Evolutionary conservation across 371 early-diverging fungal genomes (phyloP), one percentile per base, ranked within the genome.

Genomic region (Blastocladiella emersonii): DNA sequence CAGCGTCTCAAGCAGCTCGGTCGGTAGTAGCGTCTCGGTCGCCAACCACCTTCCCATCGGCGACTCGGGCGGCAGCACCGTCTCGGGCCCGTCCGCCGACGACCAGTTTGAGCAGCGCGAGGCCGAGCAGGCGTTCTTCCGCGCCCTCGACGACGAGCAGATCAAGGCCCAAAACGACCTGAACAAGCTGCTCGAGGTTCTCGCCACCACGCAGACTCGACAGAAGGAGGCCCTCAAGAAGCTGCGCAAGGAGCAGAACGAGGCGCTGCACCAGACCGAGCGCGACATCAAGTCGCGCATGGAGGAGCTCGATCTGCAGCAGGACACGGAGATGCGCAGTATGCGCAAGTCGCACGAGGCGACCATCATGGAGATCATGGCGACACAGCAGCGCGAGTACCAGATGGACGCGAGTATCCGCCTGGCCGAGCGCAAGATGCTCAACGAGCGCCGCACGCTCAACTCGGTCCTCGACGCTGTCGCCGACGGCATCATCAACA

Each of bases 371-470:
- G 65, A 68, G 1, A 8, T 68, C 0, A 15, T 36, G 36, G 59
- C 60, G 19, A 55, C 57, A 21, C 73, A 72, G 53, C 72, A 72
- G n/a, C 67, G 69, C 57, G 74, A 74, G 59, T 63, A 72, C 34
- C 56, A 57, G 53, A 71, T 71, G 69, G 73, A 72, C 62, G 63
- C 63, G 36, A 30, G 41, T 21, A 63, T 74, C n/a, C 69, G 69
- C 23, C 67, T 68, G 41, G 63, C 67, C 19, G 74, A 74, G 63
- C 59, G 62, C 48, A 68, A 72, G 43, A 64, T 64, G 65, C 56
- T 72, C 23, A 48, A 65, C 8, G 74, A 74, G 61, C 39, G 73
- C n/a, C 68, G 66, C 43, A 64, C 61, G 23, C 56, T 74, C n/a
- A 74, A 71, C 63, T 61, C 56, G 34, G 67, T 74, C 3, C 59